phyloP scores from a whole-genome alignment of 768 basidiomycete genomes.

The Xerocomus potaroensis region DNA sequence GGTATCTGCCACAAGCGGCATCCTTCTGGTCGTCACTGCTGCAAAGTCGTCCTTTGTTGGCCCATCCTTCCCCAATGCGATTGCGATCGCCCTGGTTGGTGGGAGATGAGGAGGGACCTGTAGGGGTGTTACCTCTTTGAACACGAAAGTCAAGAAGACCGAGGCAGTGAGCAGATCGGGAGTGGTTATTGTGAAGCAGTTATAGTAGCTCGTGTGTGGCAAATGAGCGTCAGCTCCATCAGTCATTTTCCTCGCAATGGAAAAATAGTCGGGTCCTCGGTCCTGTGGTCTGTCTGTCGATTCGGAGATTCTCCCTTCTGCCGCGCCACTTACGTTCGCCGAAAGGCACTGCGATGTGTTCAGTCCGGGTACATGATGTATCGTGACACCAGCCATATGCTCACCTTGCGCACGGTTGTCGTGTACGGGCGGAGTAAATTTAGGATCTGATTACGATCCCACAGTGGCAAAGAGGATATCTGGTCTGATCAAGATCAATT shows the following conservation, averaged over 20 bases:
- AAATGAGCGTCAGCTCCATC: slow-evolving; percentile 9
- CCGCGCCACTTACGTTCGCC: slow-evolving; percentile 26
- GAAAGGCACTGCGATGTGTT: slow-evolving; percentile 22
- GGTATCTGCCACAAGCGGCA: slow-evolving; percentile 48
- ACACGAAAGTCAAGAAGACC: slow-evolving; percentile 49
- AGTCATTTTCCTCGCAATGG: slow-evolving; percentile 5
- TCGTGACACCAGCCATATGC: slow-evolving; percentile 11
- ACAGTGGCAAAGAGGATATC: slow-evolving; percentile 35
- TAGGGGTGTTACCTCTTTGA: slow-evolving; percentile 44
- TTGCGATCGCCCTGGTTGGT: slow-evolving; percentile 42
- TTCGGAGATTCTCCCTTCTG: slow-evolving; percentile 11
- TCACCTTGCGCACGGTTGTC: slow-evolving; percentile 25
- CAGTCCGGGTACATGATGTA: slow-evolving; percentile 9
- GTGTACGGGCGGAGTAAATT: slow-evolving; percentile 40
- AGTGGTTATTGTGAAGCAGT: slow-evolving; percentile 20
- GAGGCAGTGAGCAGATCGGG: slow-evolving; percentile 42
- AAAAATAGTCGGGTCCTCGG: slow-evolving; percentile 15
- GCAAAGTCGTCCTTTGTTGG: slow-evolving; percentile 54
- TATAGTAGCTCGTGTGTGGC: slow-evolving; percentile 17
- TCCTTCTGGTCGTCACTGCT: slow-evolving; percentile 38
- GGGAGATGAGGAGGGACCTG: slow-evolving; percentile 50
- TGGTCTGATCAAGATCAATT: slow-evolving; percentile 30
- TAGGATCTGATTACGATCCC: slow-evolving; percentile 40
- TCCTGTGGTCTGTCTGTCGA: slow-evolving; percentile 21
- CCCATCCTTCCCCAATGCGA: slow-evolving; percentile 41